Conservation (phyloP, 306 rosid genomes). For the Rosa chinensis region DNA sequence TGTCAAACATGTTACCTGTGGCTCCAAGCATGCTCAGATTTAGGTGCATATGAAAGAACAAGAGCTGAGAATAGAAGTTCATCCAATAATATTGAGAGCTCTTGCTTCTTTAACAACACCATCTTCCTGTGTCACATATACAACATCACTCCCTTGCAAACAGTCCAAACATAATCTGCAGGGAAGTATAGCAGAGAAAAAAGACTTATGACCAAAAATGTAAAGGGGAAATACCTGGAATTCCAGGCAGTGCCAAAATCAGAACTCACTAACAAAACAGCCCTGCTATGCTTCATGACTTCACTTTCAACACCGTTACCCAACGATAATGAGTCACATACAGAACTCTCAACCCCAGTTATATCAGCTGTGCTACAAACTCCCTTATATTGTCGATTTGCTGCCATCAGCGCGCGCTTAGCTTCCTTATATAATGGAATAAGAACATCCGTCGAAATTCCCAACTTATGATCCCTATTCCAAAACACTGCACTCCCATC, state of each 20-base stretch:
- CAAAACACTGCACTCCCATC: conserved; percentile 43
- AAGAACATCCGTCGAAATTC: conserved; percentile 65
- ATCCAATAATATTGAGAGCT: conserved; percentile 39
- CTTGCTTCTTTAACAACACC: conserved; percentile 49
- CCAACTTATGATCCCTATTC: conserved; percentile 80
- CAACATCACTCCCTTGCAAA: neutral
- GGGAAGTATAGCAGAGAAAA: neutral
- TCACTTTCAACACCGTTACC: conserved; percentile 38
- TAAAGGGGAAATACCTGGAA: conserved; percentile 56
- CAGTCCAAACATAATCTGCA: neutral
- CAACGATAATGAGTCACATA: conserved; percentile 30
- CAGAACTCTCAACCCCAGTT: conserved; percentile 19
- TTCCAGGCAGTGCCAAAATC: conserved; percentile 92
- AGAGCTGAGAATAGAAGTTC: conserved; percentile 73
- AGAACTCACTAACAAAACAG: conserved; percentile 70
- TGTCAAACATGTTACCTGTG: conserved; percentile 54
- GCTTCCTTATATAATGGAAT: conserved; percentile 58
- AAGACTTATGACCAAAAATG: neutral
- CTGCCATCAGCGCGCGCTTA: conserved; percentile 50
- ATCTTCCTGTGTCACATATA: conserved; percentile 52
- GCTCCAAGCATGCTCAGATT: conserved; percentile 89
- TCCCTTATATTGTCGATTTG: conserved; percentile 46
- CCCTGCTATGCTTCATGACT: conserved; percentile 70
- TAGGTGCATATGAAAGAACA: conserved; percentile 77
- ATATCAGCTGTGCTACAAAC: conserved; percentile 27